A percentile compares a stretch with the other conserved stretches of the same genome.
Conservation (phyloP, 192 early-diverging fungal species). For the Linnemannia zychae region DNA sequence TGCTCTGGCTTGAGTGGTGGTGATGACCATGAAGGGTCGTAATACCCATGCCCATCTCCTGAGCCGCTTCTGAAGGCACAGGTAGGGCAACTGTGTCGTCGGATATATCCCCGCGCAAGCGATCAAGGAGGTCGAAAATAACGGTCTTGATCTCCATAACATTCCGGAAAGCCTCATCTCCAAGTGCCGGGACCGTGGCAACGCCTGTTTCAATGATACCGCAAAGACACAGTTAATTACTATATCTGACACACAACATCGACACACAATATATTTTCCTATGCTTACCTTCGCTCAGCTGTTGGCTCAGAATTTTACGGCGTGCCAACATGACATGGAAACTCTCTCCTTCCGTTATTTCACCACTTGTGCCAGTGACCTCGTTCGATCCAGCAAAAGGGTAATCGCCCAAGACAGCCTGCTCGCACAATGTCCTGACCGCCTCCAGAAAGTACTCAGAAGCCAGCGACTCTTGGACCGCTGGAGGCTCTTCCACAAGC, state of each 20-base stretch:
- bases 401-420: slow-evolving; percentile 66
- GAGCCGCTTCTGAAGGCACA: slow-evolving; percentile 45
- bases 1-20: slow-evolving; percentile 61
- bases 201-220: slow-evolving; percentile 27
- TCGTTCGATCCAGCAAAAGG: slow-evolving; percentile 65
- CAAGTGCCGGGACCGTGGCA: slow-evolving; percentile 39
- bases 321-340: slow-evolving; percentile 61
- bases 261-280: background rate
- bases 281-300: slow-evolving; percentile 56
- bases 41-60: slow-evolving; percentile 48
- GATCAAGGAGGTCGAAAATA: slow-evolving; percentile 52
- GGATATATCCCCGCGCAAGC: slow-evolving; percentile 35
- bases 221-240: background rate
- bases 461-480: slow-evolving; percentile 27
- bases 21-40: slow-evolving; percentile 52
- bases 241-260: too few species aligned
- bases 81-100: slow-evolving; percentile 34
- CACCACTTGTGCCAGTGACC: slow-evolving; percentile 60
- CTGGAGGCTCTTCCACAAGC: slow-evolving; percentile 27
- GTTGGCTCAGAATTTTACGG: slow-evolving; percentile 57
- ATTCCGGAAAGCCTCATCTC: slow-evolving; percentile 49
- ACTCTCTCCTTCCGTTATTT: slow-evolving; percentile 63
- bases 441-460: slow-evolving; percentile 51
- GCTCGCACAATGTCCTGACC: slow-evolving; percentile 62
- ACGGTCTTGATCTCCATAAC: slow-evolving; percentile 50